A percentile compares a stretch with the other conserved stretches of the same genome.
Conservation (phyloP, 2,329 filamentous ascomycete species). For the Dichotomopilus funicola region DNA sequence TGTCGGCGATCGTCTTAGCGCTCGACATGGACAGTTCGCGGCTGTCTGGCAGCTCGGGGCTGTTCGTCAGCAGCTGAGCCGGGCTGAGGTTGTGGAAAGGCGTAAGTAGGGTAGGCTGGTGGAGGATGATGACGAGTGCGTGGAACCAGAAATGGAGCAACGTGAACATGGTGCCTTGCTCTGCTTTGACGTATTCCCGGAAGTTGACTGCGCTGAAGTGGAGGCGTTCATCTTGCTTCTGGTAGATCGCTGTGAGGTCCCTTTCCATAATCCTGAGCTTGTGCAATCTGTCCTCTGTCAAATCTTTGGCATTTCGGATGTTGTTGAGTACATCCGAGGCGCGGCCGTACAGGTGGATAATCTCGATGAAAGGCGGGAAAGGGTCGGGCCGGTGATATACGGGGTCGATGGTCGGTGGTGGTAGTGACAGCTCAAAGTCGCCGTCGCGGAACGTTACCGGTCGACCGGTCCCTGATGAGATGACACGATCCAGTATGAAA, state of each 20-base stretch:
- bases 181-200: constrained; percentile 71
- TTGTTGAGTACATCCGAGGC: constrained; percentile 82
- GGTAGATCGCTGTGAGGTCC: constrained; percentile 65
- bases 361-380: constrained; percentile 72
- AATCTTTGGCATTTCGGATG: constrained; percentile 64
- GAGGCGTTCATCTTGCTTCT: constrained; percentile 64
- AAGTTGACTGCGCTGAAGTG: constrained; percentile 85
- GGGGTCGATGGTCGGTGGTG: constrained; percentile 43
- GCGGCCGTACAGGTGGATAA: constrained; percentile 78
- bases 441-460: constrained; percentile 78
- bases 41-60: constrained; percentile 66
- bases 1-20: constrained; percentile 86
- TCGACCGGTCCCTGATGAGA: constrained; percentile 79
- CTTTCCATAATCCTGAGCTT: constrained; percentile 71
- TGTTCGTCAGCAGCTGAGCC: constrained; percentile 71
- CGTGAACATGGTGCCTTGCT: constrained; percentile 81
- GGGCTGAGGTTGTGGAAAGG: constrained; percentile 56
- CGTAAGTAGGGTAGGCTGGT: constrained; percentile 75
- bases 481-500: constrained; percentile 79
- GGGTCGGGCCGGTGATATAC: constrained; percentile 66
- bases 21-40: constrained; percentile 79
- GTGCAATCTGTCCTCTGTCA: constrained; percentile 67
- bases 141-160: constrained; percentile 87
- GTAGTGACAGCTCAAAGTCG: constrained; percentile 75
- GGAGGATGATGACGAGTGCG: constrained; percentile 74